These are phyloP conservation scores for Euphorbia peplus DNA, from an alignment of 345 rosid genomes.

Conservation along the genomic window DNA sequence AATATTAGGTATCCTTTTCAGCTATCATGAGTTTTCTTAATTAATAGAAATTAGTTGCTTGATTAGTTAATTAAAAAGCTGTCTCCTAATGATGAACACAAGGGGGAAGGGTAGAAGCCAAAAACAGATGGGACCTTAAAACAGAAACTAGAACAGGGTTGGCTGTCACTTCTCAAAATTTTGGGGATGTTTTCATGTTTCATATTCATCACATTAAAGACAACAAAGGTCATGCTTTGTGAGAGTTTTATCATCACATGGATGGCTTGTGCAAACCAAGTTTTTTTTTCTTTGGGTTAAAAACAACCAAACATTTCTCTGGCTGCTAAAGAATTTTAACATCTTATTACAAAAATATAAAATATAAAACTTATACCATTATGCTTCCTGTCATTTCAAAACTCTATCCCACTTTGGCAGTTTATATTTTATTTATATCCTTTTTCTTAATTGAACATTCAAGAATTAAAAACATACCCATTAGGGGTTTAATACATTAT, in stretches of 20 bases:
- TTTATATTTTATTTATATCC: conserved; percentile 19
- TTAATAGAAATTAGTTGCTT: no score
- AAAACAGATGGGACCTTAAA: conserved; percentile 35
- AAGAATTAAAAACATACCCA: background rate
- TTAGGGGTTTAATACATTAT: conserved; percentile 20
- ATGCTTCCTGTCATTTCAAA: conserved; percentile 29
- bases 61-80: background rate
- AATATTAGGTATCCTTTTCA: no score
- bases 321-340: conserved; percentile 5
- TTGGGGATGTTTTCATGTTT: conserved; percentile 27
- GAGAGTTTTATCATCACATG: conserved; percentile 37
- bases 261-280: conserved; percentile 29
- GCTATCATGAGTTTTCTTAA: no score
- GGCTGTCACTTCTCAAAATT: conserved; percentile 26
- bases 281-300: conserved; percentile 20
- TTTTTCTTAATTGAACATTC: background rate
- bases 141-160: conserved; percentile 16
- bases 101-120: background rate
- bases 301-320: conserved; percentile 30
- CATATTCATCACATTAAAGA: conserved; percentile 14
- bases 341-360: background rate
- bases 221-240: conserved; percentile 15
- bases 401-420: conserved; percentile 22
- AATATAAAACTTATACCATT: background rate
- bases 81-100: background rate